A percentile compares a stretch with the other conserved stretches of the same genome.
These are phyloP conservation scores for Neonectria faginata DNA, from an alignment of 2,329 filamentous ascomycete species.

Conservation along the genomic window DNA sequence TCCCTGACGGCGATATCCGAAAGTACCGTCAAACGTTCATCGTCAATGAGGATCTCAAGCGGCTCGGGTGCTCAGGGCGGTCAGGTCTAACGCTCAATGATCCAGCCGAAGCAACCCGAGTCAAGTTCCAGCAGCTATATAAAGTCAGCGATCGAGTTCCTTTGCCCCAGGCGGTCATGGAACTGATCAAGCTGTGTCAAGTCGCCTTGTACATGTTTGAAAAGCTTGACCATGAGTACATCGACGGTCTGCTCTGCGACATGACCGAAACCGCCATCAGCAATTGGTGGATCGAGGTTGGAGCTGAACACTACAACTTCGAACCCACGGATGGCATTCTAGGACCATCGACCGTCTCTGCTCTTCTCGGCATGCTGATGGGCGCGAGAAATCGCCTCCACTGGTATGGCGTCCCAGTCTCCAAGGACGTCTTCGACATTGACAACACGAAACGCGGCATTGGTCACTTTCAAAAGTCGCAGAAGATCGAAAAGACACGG, in stretches of 20 bases:
- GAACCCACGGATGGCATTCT: conserved; percentile 94
- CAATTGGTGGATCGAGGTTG: conserved; percentile 97
- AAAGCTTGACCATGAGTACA: conserved; percentile 87
- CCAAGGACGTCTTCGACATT: conserved; percentile 93
- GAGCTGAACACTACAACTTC: conserved; percentile 89
- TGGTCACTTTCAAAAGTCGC: conserved; percentile 87
- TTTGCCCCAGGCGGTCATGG: conserved; percentile 81
- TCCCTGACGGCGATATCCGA: conserved; percentile 86
- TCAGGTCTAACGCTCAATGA: conserved; percentile 84
- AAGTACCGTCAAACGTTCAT: conserved; percentile 87
- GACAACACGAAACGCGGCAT: conserved; percentile 85
- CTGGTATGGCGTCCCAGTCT: conserved; percentile 83
- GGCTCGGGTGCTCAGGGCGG: conserved; percentile 90
- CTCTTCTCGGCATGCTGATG: conserved; percentile 86
- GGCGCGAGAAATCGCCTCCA: conserved; percentile 91
- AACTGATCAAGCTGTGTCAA: conserved; percentile 92
- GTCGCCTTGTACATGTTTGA: conserved; percentile 89
- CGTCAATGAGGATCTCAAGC: conserved; percentile 93
- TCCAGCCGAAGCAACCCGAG: conserved; percentile 83
- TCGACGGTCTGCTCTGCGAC: conserved; percentile 93
- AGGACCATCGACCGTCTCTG: conserved; percentile 90
- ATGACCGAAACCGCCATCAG: conserved; percentile 89
- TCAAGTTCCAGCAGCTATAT: conserved; percentile 93
- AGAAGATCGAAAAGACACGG: conserved; percentile 82
- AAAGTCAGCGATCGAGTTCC: conserved; percentile 85